Conservation (phyloP, 23 red algal genomes). For the Gracilariopsis chorda region DNA sequence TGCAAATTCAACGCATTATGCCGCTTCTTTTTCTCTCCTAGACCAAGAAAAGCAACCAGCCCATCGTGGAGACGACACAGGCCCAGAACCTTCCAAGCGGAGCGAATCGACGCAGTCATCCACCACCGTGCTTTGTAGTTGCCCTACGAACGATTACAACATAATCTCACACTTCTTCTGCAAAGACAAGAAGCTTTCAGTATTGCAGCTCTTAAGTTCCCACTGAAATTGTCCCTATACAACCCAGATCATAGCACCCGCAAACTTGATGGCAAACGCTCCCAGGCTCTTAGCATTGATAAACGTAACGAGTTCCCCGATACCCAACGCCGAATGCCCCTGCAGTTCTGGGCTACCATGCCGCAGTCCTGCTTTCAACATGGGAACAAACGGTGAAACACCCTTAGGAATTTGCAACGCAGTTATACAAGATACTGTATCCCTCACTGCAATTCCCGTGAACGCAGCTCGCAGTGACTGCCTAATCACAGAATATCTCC, state of each 20-base stretch:
- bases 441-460: background rate
- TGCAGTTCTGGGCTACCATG: slow-evolving; percentile 35
- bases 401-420: slow-evolving; percentile 29
- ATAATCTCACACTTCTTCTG: slow-evolving; percentile 18
- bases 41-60: background rate
- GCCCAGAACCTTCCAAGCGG: background rate
- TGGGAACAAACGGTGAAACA: slow-evolving; percentile 55
- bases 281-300: slow-evolving; percentile 35
- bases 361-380: slow-evolving; percentile 48
- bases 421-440: background rate
- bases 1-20: background rate
- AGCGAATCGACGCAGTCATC: background rate
- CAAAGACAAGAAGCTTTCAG: slow-evolving; percentile 44
- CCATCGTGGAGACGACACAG: background rate
- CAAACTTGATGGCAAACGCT: slow-evolving; percentile 68
- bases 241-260: slow-evolving; percentile 82
- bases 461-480: slow-evolving; percentile 57
- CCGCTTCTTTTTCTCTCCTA: background rate
- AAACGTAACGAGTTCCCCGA: slow-evolving; percentile 73
- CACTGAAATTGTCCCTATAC: slow-evolving; percentile 80
- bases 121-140: slow-evolving; percentile 85
- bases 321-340: slow-evolving; percentile 80
- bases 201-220: slow-evolving; percentile 75
- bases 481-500: slow-evolving; percentile 42
- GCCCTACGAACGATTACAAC: slow-evolving; percentile 67